Base-by-base conservation (phyloP, 805 yeast genomes). In the Kodamaea leandrae region DNA sequence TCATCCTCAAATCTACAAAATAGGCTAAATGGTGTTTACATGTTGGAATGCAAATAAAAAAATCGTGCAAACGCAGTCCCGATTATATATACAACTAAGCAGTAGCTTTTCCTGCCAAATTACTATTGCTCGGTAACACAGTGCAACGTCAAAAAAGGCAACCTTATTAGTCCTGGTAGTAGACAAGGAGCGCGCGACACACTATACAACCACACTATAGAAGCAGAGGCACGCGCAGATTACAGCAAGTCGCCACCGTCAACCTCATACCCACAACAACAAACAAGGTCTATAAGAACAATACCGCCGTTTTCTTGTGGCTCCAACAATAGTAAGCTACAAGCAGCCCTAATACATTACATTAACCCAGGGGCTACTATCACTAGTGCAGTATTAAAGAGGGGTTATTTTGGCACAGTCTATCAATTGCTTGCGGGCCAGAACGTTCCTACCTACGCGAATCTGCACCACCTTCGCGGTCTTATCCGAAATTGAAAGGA, bases 11-110 rank as follows among this genome's bases (percentile, higher is more conserved):
- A 16, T 17, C 33, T 8, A 16, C 33, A 30, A 30, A 30, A 17
- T 30, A 30, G 21, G 33, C 21, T 30, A 16, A 30, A 17, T 17
- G 33, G n/a, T 30, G 33, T 30, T 30, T 30, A 30, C 33, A 30
- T 30, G 10, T 28, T 6, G 18, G 12, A 28, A 14, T 20, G 16
- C 20, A 30, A 30, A 12, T 12, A 30, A 30, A 13, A 30, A 16
- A 17, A 9, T 30, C 13, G 14, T 26, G 8, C 29, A 6, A 9
- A 12, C 29, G 12, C 29, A 20, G 14, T 17, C 6, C 10, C 13
- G 21, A 30, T 17, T 30, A 30, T 30, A 30, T 30, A 30, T 30
- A 30, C 33, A 21, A 21, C 25, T 16, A 30, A 9, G 14, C 18
- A 28, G 12, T 30, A 4, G 20, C 33, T 30, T 30, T 30, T 30